Evolutionary conservation across 176 grass and related monocot species (phyloP), one percentile per base, ranked within the genome.

Genomic region (Guadua angustifolia): DNA sequence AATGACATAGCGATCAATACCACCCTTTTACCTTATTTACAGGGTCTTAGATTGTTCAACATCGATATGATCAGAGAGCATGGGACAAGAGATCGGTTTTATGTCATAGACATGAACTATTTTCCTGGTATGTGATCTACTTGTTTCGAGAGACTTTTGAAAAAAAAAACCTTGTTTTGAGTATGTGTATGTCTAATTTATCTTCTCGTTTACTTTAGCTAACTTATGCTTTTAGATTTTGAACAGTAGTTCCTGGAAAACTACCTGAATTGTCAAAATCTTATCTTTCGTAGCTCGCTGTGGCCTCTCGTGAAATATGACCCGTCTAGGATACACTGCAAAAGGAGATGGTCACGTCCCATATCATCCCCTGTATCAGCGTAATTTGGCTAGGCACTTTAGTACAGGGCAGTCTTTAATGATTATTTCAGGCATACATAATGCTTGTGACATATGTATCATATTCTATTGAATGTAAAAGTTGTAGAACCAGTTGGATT

Each of bases 51-150:
- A 67, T 79, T 99, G 39, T 99, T 99, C 82, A 99, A 99, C 59
- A 91, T 99, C 36, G 96, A 99, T 86, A 91, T 95, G 81, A 99
- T 99, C 52, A 93, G 96, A 56, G 73, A 99, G 75, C 93, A 95
- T 51, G 93, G 93, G 35, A 95, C 91, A 73, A 92, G 79, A 80
- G 93, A 95, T 87, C 91, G 77, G 45, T 95, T 99, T 88, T 99
- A 99, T 88, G 93, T 99, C 68, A 94, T 99, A 81, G 91, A 99
- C 83, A 99, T 99, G 85, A 99, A 99, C 74, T 99, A 99, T 85
- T 99, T 99, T 74, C 91, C 93, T 83, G 96, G 96, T 88, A 95
- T 67, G 64, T 36, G 66, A 35, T 80, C 51, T 77, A 59, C 58
- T 82, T 82, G 46, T 78, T 22, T 73, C 46, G 32, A 39, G 47